Percentiles rank a stretch among this genome's conserved stretches.
Evolutionary conservation across 176 grass and related monocot species (phyloP).

Genomic region (Pontederia paniculata): DNA sequence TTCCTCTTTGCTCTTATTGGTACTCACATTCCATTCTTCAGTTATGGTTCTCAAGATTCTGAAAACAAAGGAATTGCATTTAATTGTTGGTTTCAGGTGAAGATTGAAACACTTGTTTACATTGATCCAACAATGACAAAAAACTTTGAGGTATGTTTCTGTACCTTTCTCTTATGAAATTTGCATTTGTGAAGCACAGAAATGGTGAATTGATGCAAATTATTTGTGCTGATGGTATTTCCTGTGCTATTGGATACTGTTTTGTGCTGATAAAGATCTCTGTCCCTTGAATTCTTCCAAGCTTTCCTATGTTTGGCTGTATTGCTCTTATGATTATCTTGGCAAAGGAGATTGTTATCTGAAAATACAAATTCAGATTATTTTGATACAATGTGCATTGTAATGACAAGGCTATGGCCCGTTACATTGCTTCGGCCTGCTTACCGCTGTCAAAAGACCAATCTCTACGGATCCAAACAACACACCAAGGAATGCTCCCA

Average conservation of each 20-base stretch:
- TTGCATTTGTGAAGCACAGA: slow-evolving; percentile 81
- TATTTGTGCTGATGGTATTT: slow-evolving; percentile 29
- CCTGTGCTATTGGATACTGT: slow-evolving; percentile 56
- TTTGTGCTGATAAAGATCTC: slow-evolving; percentile 59
- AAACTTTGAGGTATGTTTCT: background rate
- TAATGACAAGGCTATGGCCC: too few relatives aligned
- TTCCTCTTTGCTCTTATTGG: slow-evolving; percentile 39
- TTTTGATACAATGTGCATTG: too few relatives aligned
- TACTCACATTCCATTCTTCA: slow-evolving; percentile 30
- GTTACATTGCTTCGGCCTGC: background rate
- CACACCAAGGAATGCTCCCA: slow-evolving; percentile 71
- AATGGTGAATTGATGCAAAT: slow-evolving; percentile 68
- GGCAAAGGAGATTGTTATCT: slow-evolving; percentile 73
- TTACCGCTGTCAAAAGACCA: slow-evolving; percentile 66
- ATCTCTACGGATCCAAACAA: slow-evolving; percentile 90
- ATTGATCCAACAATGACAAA: background rate
- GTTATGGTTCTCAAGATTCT: slow-evolving; percentile 49
- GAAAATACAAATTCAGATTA: too few relatives aligned
- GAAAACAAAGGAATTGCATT: slow-evolving; percentile 8
- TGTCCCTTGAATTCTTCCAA: slow-evolving; percentile 76
- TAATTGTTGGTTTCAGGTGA: background rate
- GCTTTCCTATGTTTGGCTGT: slow-evolving; percentile 53
- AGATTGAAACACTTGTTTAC: background rate
- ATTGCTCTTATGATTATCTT: slow-evolving; percentile 73
- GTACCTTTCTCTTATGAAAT: slow-evolving; percentile 82